Percentiles rank a stretch among this genome's conserved stretches.
Evolutionary conservation across 257 asterid genomes (phyloP).

Genomic region (Paulownia fortunei): DNA sequence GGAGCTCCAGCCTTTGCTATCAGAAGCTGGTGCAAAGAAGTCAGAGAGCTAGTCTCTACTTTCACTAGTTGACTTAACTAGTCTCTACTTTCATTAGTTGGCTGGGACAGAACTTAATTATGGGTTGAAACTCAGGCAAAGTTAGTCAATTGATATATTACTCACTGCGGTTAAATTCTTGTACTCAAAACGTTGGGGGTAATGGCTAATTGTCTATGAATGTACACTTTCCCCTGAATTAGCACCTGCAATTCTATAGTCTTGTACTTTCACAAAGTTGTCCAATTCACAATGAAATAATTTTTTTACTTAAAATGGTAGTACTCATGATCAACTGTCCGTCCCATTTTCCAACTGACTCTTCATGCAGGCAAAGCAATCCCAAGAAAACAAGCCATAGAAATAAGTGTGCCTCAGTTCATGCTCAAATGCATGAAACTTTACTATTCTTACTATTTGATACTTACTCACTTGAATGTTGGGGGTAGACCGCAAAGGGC

Average conservation of each 20-base stretch:
- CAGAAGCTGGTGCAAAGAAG: conserved; percentile 57
- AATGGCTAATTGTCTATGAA: background rate
- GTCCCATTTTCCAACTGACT: background rate
- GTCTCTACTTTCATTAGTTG: background rate
- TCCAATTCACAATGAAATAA: too few relatives aligned
- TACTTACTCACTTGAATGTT: too few relatives aligned
- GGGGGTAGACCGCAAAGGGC: too few relatives aligned
- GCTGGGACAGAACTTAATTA: background rate
- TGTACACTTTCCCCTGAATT: background rate
- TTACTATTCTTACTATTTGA: too few relatives aligned
- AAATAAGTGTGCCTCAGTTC: too few relatives aligned
- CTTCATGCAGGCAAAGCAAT: too few relatives aligned
- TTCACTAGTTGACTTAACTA: too few relatives aligned
- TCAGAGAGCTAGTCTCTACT: conserved; percentile 40
- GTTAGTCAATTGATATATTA: background rate
- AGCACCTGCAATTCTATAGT: background rate
- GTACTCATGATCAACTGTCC: background rate
- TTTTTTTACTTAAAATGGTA: too few relatives aligned
- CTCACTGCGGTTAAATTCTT: background rate
- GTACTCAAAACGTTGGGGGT: background rate
- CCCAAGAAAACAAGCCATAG: too few relatives aligned
- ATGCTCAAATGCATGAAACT: too few relatives aligned
- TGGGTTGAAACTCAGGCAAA: background rate
- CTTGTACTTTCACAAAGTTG: background rate
- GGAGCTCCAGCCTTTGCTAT: conserved; percentile 64